A percentile compares a stretch with the other conserved stretches of the same genome.
These are phyloP conservation scores for Gymnopus androsaceus DNA, from an alignment of 1,284 basidiomycete species.

Conservation along the genomic window DNA sequence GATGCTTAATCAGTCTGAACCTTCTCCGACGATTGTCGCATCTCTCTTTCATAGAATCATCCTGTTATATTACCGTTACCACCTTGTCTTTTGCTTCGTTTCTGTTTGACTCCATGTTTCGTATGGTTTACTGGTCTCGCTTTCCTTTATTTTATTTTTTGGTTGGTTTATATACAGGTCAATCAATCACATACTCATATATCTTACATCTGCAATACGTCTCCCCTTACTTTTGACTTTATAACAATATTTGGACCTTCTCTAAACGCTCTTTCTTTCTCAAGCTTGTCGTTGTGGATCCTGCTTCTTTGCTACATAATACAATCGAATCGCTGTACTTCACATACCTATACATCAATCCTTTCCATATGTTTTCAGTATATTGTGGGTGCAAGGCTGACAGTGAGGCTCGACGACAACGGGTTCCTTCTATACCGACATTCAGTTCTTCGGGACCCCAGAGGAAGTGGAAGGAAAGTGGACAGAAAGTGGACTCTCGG, in stretches of 20 bases:
- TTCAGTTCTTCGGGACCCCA: too few species aligned
- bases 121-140: slow-evolving; percentile 1
- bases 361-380: neutral
- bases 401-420: too few species aligned
- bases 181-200: slow-evolving; percentile 7
- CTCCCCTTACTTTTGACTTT: neutral
- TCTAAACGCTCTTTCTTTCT: neutral
- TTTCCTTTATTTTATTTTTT: slow-evolving; percentile 8
- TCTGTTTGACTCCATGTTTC: neutral
- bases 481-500: too few species aligned
- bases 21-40: neutral
- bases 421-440: too few species aligned
- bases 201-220: slow-evolving; percentile 7
- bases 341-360: neutral
- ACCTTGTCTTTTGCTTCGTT: neutral
- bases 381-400: neutral
- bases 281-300: slow-evolving; percentile 2
- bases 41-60: neutral
- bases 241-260: slow-evolving; percentile 3
- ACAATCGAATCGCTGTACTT: neutral
- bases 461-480: too few species aligned
- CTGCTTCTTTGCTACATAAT: neutral
- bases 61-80: neutral
- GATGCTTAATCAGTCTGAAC: neutral
- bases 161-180: slow-evolving; percentile 1